These are phyloP conservation scores for Elymus sibiricus DNA, from an alignment of 176 grass and related monocot species.

Conservation along the genomic window DNA sequence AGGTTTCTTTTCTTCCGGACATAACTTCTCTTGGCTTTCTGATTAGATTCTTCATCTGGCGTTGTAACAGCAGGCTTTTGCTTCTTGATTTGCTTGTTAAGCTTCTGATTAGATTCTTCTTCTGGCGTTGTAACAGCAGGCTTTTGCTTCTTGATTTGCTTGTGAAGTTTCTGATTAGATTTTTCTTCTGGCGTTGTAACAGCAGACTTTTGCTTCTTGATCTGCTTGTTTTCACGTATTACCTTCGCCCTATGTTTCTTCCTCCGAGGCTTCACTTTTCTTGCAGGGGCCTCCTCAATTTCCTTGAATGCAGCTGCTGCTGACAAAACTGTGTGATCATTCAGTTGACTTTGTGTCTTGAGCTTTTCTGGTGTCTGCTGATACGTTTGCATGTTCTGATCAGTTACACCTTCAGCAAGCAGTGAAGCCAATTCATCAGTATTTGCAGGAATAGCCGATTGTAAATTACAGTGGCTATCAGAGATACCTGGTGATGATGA, in stretches of 20 bases:
- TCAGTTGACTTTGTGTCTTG: slow-evolving; percentile 26
- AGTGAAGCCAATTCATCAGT: background rate
- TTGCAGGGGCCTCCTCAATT: slow-evolving; percentile 14
- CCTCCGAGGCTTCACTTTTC: slow-evolving; percentile 32
- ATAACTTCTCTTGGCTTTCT: slow-evolving; percentile 49
- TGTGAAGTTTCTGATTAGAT: slow-evolving; percentile 18
- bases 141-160: slow-evolving; percentile 26
- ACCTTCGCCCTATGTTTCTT: slow-evolving; percentile 69
- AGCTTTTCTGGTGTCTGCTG: slow-evolving; percentile 2
- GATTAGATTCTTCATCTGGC: slow-evolving; percentile 28
- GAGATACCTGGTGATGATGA: background rate
- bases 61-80: slow-evolving; percentile 32
- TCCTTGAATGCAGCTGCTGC: slow-evolving; percentile 21
- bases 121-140: slow-evolving; percentile 32
- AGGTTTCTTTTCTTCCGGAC: slow-evolving; percentile 43
- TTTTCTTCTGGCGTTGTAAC: slow-evolving; percentile 34
- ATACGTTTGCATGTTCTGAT: slow-evolving; percentile 24
- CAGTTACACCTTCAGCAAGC: background rate
- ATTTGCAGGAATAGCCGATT: slow-evolving; percentile 12
- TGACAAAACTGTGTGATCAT: slow-evolving; percentile 23
- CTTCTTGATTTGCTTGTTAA: slow-evolving; percentile 1
- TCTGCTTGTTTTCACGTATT: slow-evolving; percentile 34
- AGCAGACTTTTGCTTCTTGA: slow-evolving; percentile 29
- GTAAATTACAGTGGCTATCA: background rate
- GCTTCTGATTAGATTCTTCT: slow-evolving; percentile 22